Evolutionary conservation across 495 filamentous ascomycete genomes (phyloP).

Genomic region (Melanomma pulvis-pyrius): DNA sequence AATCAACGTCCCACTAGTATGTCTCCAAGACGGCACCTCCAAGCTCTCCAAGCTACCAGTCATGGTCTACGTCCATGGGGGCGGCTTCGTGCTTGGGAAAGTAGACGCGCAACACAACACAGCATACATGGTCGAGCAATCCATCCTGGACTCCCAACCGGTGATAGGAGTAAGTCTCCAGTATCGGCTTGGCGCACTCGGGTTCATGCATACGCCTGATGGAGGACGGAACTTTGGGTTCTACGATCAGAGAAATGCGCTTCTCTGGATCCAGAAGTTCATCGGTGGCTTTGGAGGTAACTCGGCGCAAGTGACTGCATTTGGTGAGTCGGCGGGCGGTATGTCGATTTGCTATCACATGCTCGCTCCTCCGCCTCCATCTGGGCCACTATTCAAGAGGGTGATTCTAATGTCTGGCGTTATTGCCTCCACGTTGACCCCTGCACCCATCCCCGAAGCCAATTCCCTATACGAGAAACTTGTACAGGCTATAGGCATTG

Average conservation of each 20-base stretch:
- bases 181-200: slow-evolving; percentile 28
- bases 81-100: slow-evolving; percentile 23
- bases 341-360: slow-evolving; percentile 30
- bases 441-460: not conserved
- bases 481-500: slow-evolving; percentile 1
- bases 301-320: slow-evolving; percentile 5
- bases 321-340: slow-evolving; percentile 23
- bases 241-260: slow-evolving; percentile 24
- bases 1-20: slow-evolving; percentile 16
- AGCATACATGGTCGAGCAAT: slow-evolving; percentile 13
- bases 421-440: slow-evolving; percentile 3
- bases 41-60: slow-evolving; percentile 12
- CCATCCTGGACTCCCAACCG: slow-evolving; percentile 20
- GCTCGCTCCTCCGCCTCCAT: not conserved
- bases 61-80: slow-evolving; percentile 29
- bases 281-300: slow-evolving; percentile 25
- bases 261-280: slow-evolving; percentile 30
- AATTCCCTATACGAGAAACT: slow-evolving; percentile 3
- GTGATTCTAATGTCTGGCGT: slow-evolving; percentile 20
- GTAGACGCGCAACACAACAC: slow-evolving; percentile 20
- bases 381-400: slow-evolving; percentile 16
- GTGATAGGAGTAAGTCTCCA: slow-evolving; percentile 21
- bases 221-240: slow-evolving; percentile 3
- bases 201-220: slow-evolving; percentile 12
- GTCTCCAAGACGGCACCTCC: not conserved